A percentile compares a stretch with the other conserved stretches of the same genome.
These are phyloP conservation scores for Exophiala aquamarina DNA, from an alignment of 2,329 filamentous ascomycete species.

Conservation along the genomic window DNA sequence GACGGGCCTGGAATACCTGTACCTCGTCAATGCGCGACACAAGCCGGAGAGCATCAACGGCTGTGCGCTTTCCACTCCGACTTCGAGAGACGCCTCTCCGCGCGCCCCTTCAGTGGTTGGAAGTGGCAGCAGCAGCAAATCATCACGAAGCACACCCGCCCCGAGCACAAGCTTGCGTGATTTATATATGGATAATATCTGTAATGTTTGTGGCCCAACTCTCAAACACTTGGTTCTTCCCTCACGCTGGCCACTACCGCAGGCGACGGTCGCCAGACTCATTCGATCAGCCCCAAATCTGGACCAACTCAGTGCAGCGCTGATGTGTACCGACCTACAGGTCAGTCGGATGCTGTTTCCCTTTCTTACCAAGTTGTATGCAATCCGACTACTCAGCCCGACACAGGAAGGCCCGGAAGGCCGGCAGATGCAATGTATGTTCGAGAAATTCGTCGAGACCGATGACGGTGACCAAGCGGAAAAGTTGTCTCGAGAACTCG, in stretches of 20 bases:
- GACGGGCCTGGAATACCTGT: constrained; percentile 50
- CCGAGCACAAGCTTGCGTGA: constrained; percentile 38
- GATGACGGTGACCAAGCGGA: constrained; percentile 17
- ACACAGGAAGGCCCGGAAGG: constrained; percentile 19
- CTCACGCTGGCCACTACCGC: constrained; percentile 55
- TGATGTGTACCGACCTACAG: constrained; percentile 33
- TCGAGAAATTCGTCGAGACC: constrained; percentile 6
- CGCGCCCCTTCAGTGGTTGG: constrained; percentile 25
- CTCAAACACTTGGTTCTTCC: constrained; percentile 59
- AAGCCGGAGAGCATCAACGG: constrained; percentile 2
- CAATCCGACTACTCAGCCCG: constrained; percentile 42
- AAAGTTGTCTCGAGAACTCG: constrained; percentile 1
- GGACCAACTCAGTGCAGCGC: constrained; percentile 58
- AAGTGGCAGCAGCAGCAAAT: constrained; percentile 2
- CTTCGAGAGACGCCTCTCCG: constrained; percentile 24
- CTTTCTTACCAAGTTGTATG: constrained; percentile 30
- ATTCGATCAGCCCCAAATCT: constrained; percentile 57
- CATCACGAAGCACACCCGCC: constrained; percentile 25
- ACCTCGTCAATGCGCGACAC: constrained; percentile 47
- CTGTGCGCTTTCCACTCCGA: constrained; percentile 5
- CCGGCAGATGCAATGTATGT: not conserved
- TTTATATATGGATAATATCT: constrained; percentile 53
- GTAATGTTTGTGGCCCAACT: constrained; percentile 50
- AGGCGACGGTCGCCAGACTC: constrained; percentile 49
- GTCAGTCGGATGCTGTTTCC: constrained; percentile 24